Conservation (phyloP, 352 stramenopile genomes). For the Phytophthora ohioensis region DNA sequence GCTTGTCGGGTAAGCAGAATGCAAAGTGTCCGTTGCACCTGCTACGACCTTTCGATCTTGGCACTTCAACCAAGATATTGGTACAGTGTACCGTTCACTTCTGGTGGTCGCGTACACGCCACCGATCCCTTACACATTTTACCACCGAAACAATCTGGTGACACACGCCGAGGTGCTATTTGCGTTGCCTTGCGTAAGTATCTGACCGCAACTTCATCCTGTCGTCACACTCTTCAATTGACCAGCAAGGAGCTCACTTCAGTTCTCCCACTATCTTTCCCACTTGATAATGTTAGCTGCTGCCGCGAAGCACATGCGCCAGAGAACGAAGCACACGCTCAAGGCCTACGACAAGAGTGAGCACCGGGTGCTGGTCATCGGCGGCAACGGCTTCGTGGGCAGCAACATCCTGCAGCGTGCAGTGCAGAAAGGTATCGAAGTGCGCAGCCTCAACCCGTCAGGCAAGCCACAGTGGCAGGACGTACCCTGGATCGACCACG, state of each 20-base stretch:
- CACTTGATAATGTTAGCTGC: conserved; percentile 20
- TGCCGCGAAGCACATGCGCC: conserved; percentile 33
- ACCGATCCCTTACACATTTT: no score
- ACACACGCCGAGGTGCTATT: background rate
- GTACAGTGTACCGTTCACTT: no score
- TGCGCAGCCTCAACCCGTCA: conserved; percentile 87
- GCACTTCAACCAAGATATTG: background rate
- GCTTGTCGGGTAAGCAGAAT: conserved; percentile 12
- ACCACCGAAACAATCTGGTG: no score
- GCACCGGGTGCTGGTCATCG: conserved; percentile 86
- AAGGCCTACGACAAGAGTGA: conserved; percentile 74
- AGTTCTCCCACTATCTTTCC: background rate
- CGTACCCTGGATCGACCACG: conserved; percentile 82
- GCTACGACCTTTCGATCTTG: conserved; percentile 4
- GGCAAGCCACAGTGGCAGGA: conserved; percentile 85
- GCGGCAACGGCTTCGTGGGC: conserved; percentile 91
- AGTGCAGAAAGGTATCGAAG: conserved; percentile 87
- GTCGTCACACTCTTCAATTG: conserved; percentile 36
- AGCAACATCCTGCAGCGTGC: conserved; percentile 91
- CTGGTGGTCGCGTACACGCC: no score
- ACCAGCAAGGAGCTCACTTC: conserved; percentile 11
- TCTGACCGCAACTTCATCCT: conserved; percentile 5
- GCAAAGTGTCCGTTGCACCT: conserved; percentile 23
- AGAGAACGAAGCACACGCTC: conserved; percentile 38
- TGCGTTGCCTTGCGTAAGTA: conserved; percentile 2